Percentiles rank a stretch among this genome's conserved stretches.
phyloP scores from a whole-genome alignment of 2,329 filamentous ascomycete genomes.

The Epichloe elymi region DNA sequence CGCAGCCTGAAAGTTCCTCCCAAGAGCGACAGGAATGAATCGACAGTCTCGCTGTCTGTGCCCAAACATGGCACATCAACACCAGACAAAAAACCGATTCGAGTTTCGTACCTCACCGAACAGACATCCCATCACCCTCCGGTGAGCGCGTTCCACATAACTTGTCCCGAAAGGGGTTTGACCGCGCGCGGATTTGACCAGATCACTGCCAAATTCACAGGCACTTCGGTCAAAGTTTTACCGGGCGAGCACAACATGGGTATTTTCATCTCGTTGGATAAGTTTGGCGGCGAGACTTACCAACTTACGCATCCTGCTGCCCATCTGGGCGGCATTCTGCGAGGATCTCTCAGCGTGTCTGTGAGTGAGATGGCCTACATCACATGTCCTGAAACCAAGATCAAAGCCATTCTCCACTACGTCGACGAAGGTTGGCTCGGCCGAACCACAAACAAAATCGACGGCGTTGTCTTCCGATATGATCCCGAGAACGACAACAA shows the following conservation, averaged over 20 bases:
- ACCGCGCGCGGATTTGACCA: constrained; percentile 87
- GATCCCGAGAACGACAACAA: constrained; percentile 76
- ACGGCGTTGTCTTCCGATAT: constrained; percentile 83
- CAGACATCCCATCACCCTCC: constrained; percentile 97
- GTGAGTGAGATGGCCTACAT: constrained; percentile 85
- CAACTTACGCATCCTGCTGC: constrained; percentile 92
- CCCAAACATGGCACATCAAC: constrained; percentile 29
- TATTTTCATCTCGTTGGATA: constrained; percentile 81
- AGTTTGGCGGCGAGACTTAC: constrained; percentile 76
- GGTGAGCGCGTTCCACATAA: constrained; percentile 88
- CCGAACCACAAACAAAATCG: constrained; percentile 78
- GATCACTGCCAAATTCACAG: constrained; percentile 94
- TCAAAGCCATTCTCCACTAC: constrained; percentile 89
- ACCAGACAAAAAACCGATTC: constrained; percentile 42
- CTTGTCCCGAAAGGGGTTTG: constrained; percentile 83
- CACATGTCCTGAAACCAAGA: constrained; percentile 75
- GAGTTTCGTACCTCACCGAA: constrained; percentile 88
- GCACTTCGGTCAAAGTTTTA: constrained; percentile 81
- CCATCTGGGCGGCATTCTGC: constrained; percentile 74
- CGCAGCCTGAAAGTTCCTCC: constrained; percentile 34
- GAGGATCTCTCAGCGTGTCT: constrained; percentile 77
- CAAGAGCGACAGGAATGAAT: constrained; percentile 31
- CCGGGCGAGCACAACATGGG: constrained; percentile 90
- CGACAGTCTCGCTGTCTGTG: constrained; percentile 37
- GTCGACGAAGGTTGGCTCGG: constrained; percentile 91